Evolutionary conservation across 495 filamentous ascomycete genomes (phyloP).

Genomic region (Monascus purpureus): DNA sequence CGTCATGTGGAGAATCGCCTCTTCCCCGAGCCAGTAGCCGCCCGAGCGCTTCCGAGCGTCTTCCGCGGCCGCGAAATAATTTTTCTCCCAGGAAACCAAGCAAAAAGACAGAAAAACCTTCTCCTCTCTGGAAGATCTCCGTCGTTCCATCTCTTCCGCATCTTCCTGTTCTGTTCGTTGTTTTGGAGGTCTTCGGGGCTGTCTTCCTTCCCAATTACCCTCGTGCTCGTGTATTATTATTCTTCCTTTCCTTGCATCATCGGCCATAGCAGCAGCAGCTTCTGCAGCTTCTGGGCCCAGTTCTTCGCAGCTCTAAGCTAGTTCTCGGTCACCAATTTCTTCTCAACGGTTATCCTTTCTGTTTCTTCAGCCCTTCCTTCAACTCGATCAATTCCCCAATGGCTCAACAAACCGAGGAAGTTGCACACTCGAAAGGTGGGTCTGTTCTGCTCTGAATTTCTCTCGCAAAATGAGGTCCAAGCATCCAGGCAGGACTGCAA

Average conservation of each 20-base stretch:
- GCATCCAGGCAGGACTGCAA: too few relatives aligned
- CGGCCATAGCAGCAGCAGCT: too few relatives aligned
- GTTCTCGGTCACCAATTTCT: constrained; percentile 14
- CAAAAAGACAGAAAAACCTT: neutral
- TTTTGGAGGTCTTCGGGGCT: neutral
- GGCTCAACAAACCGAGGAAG: constrained; percentile 29
- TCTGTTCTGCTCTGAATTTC: constrained; percentile 3
- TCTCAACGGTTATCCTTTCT: neutral
- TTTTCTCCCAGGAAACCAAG: constrained; percentile 14
- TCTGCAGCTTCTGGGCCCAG: too few relatives aligned
- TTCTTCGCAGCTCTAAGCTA: neutral
- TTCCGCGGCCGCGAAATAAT: constrained; percentile 30
- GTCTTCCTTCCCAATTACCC: constrained; percentile 2
- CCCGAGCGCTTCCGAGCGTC: constrained; percentile 34
- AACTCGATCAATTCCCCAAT: constrained; percentile 16
- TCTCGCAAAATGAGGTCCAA: too few relatives aligned
- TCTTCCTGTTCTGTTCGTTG: constrained; percentile 1
- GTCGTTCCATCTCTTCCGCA: constrained; percentile 13
- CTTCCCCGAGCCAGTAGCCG: constrained; percentile 11
- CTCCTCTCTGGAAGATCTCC: too few relatives aligned
- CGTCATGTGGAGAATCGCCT: neutral
- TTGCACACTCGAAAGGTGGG: constrained; percentile 31
- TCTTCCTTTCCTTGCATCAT: neutral
- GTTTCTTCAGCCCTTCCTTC: constrained; percentile 7
- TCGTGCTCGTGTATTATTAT: constrained; percentile 1